phyloP scores from a whole-genome alignment of 2,329 filamentous ascomycete species.

The Pseudogymnoascus sp. region DNA sequence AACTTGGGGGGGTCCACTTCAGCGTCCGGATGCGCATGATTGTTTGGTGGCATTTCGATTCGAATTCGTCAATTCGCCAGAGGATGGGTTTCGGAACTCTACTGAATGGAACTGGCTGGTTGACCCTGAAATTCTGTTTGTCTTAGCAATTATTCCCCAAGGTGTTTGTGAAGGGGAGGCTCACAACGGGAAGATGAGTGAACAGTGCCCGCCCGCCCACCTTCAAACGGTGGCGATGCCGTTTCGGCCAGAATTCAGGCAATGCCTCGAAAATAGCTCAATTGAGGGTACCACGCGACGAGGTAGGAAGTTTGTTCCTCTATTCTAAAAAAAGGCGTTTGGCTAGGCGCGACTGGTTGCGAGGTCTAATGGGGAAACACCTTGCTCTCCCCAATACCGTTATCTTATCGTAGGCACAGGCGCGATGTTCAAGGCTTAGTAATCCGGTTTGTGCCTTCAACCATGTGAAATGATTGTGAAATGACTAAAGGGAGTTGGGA shows the following conservation, averaged over 20 bases:
- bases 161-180: background rate
- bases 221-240: background rate
- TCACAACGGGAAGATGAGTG: background rate
- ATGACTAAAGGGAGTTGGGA: background rate
- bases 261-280: background rate
- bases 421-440: background rate
- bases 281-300: background rate
- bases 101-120: background rate
- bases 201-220: background rate
- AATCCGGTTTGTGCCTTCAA: background rate
- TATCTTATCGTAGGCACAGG: background rate
- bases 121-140: background rate
- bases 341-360: background rate
- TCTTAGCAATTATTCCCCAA: background rate
- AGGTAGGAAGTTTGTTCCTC: background rate
- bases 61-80: background rate
- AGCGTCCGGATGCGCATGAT: background rate
- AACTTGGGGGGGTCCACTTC: background rate
- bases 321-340: background rate
- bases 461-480: background rate
- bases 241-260: background rate
- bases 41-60: background rate
- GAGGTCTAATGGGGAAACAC: background rate
- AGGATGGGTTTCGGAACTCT: background rate
- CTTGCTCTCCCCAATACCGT: background rate